Evolutionary conservation across 2,329 filamentous ascomycete species (phyloP).

Genomic region (Verticillium nubilum): DNA sequence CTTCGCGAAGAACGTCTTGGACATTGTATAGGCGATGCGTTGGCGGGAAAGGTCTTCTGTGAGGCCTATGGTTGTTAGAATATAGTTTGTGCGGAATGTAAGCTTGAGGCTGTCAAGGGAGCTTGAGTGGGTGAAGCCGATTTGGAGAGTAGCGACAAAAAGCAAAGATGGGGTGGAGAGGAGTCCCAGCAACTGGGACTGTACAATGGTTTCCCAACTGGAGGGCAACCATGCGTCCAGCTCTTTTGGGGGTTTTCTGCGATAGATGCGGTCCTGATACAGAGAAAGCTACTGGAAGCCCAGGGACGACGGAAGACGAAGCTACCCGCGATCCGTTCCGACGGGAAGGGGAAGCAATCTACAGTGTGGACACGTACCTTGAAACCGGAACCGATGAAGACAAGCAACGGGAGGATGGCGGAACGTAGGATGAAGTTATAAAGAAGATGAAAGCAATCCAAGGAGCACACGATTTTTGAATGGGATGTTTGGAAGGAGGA

Average conservation of each 20-base stretch:
- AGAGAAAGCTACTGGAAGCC: neutral
- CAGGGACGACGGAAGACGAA: neutral
- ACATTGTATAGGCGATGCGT: constrained; percentile 30
- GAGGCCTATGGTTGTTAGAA: neutral
- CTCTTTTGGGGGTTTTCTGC: no score
- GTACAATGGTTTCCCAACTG: no score
- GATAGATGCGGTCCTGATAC: neutral
- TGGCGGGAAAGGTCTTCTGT: constrained; percentile 1
- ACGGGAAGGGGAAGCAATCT: neutral
- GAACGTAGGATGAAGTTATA: neutral
- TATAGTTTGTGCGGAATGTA: neutral
- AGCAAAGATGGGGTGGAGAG: neutral
- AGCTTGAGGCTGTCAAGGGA: neutral
- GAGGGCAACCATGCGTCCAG: no score
- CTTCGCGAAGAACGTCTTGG: constrained; percentile 57
- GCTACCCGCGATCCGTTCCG: neutral
- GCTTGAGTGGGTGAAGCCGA: neutral
- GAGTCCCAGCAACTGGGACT: no score
- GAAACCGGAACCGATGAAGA: neutral
- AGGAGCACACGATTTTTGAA: neutral
- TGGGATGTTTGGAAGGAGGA: neutral
- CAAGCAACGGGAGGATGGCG: neutral
- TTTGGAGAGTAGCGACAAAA: neutral
- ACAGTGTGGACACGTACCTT: neutral
- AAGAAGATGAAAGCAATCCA: neutral